Evolutionary conservation across 495 filamentous ascomycete genomes (phyloP).

Genomic region (Lepidopterella palustris): DNA sequence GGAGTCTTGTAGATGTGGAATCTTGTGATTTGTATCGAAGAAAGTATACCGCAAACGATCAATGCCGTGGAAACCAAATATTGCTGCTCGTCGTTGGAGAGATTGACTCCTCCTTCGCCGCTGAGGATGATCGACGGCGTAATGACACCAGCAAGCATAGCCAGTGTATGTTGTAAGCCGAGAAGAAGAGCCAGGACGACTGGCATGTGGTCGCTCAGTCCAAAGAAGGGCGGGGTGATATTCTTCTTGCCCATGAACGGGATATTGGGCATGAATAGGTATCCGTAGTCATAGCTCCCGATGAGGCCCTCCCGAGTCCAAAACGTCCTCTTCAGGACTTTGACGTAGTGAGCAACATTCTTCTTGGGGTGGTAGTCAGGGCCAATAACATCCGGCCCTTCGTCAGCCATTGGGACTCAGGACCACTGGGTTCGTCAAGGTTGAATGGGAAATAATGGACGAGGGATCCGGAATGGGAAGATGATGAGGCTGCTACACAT

Average conservation of each 20-base stretch:
- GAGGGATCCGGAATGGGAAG: not conserved
- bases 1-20: constrained; percentile 70
- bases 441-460: not conserved
- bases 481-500: not conserved
- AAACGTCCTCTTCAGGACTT: not conserved
- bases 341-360: not conserved
- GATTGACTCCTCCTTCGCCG: constrained; percentile 60
- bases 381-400: not conserved
- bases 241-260: constrained; percentile 66
- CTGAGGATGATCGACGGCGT: constrained; percentile 71
- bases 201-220: constrained; percentile 72
- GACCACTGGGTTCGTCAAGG: not conserved
- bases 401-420: not conserved
- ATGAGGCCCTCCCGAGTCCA: constrained; percentile 55
- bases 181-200: constrained; percentile 65
- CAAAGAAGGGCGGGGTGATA: constrained; percentile 70
- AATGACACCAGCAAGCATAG: constrained; percentile 64
- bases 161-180: constrained; percentile 60
- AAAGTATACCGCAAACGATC: constrained; percentile 76
- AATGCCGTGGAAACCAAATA: constrained; percentile 83
- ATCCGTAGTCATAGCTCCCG: constrained; percentile 77
- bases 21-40: constrained; percentile 69
- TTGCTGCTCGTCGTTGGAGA: constrained; percentile 52
- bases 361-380: constrained; percentile 2
- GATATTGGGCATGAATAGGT: constrained; percentile 66